Conservation (phyloP, 352 stramenopile species). For the Phytophthora crassamura region DNA sequence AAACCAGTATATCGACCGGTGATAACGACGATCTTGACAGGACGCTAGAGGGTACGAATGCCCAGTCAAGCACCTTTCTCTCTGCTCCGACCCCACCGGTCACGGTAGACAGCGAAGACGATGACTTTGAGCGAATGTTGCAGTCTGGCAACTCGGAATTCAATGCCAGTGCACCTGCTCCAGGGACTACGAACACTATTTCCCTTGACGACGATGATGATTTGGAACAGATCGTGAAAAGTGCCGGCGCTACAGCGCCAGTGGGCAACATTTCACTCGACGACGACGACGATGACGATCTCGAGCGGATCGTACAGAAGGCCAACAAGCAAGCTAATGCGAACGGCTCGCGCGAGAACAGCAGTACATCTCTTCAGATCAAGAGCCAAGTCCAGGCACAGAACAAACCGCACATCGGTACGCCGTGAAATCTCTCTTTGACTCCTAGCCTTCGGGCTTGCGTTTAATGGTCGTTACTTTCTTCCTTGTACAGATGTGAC, state of each 20-base stretch:
- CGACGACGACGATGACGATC: slow-evolving; percentile 56
- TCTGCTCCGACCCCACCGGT: background rate
- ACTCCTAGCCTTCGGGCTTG: background rate
- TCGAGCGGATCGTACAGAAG: slow-evolving; percentile 69
- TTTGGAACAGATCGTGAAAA: slow-evolving; percentile 29
- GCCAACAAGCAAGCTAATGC: slow-evolving; percentile 51
- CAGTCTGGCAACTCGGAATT: slow-evolving; percentile 1
- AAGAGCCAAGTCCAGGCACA: slow-evolving; percentile 60
- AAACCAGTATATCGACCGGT: background rate
- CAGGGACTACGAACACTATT: background rate
- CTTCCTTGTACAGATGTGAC: slow-evolving; percentile 41
- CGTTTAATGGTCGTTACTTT: background rate
- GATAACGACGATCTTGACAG: slow-evolving; percentile 19
- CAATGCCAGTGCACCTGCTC: background rate
- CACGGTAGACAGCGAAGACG: slow-evolving; percentile 19
- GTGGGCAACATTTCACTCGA: slow-evolving; percentile 45
- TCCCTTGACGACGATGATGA: slow-evolving; percentile 37
- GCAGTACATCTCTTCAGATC: slow-evolving; percentile 63
- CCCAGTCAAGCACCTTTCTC: slow-evolving; percentile 3
- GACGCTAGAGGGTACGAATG: background rate
- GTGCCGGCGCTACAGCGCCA: background rate
- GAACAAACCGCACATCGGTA: slow-evolving; percentile 39
- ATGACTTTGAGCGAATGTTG: slow-evolving; percentile 30
- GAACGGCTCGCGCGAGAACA: slow-evolving; percentile 58
- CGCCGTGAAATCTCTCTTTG: background rate